Percentiles rank a stretch among this genome's conserved stretches.
phyloP scores from a whole-genome alignment of 306 rosid species.

The Rubus parviflorus region DNA sequence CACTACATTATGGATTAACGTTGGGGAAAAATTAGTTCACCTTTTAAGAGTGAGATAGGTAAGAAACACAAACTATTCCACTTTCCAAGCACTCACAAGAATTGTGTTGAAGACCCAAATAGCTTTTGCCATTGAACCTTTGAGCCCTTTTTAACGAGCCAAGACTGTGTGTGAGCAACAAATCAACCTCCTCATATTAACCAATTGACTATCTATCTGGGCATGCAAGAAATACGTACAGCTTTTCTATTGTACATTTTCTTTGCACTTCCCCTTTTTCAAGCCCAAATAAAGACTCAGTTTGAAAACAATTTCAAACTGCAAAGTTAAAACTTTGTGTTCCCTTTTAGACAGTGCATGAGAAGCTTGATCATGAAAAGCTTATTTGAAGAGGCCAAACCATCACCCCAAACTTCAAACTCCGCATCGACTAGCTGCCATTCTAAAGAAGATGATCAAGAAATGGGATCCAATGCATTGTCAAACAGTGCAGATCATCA shows the following conservation, averaged over 20 bases:
- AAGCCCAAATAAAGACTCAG: constrained; percentile 24
- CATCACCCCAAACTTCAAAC: constrained; percentile 38
- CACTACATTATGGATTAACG: constrained; percentile 9
- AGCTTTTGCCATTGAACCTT: constrained; percentile 4
- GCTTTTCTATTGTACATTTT: constrained; percentile 32
- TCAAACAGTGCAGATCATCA: constrained; percentile 23
- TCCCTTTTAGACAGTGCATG: constrained; percentile 1
- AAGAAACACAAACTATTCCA: constrained; percentile 38
- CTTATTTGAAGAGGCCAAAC: constrained; percentile 40
- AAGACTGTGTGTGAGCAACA: constrained; percentile 39
- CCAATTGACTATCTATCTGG: constrained; percentile 25
- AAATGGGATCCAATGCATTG: constrained; percentile 35
- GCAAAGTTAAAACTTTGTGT: constrained; percentile 10
- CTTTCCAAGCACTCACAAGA: constrained; percentile 41
- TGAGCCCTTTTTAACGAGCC: constrained; percentile 12
- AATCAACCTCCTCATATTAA: constrained; percentile 22
- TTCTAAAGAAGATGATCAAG: constrained; percentile 55
- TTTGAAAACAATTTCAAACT: constrained; percentile 12
- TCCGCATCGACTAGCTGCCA: constrained; percentile 43
- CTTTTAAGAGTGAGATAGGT: constrained; percentile 38
- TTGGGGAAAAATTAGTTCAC: constrained; percentile 30
- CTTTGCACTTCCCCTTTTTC: constrained; percentile 31
- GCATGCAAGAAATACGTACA: constrained; percentile 22
- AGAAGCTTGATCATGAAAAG: constrained; percentile 41
- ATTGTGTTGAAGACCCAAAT: constrained; percentile 37